Evolutionary conservation across 139 green algal species (phyloP), one percentile per base, ranked within the genome.

Genomic region (Tetradesmus lagerheimii): DNA sequence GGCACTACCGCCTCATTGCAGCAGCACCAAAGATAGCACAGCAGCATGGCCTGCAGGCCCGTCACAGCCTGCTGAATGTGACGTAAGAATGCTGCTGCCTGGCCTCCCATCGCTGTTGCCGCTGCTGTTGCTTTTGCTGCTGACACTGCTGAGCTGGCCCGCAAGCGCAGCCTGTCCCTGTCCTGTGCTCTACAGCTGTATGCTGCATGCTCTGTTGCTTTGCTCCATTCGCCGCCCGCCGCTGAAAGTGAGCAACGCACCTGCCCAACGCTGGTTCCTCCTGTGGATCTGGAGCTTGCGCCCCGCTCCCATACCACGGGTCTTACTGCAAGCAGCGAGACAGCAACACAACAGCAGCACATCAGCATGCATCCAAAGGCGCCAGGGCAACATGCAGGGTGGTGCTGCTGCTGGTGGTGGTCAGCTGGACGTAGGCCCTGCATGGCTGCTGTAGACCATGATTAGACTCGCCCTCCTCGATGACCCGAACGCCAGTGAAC

Each of bases 261-360:
- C 38, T 67, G 83, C 98, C 97, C 98, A 99, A 64, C 96, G 93
- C 94, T 99, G 95, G 82, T 98, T 94, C 67, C 97, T 94, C 76
- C 98, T 94, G 92, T 99, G 97, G 79, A 96, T 97, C 79, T 94
- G 93, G 90, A 99, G 97, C 97, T 99, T 99, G 84, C 98, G 98
- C 91, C 97, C 98, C 78, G 98, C 98, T 98, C 98, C 98, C 93
- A 99, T 97, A 96, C 98, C 98, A 94, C 98, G 97, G 66, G 98
- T 99, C 95, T 99, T 99, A 95, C 98, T 93, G 92, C 89, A 90
- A 5, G 62, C 41, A 75, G 38, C 45, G 41, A 14, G 27, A 31
- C 31, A 80, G 37, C 14, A 85, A 25, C 43, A 89, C n/a, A 39
- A 47, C 16, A 75, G 82, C 71, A 20, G 71, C 71, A 38, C 47